Conservation (phyloP, 192 early-diverging fungal genomes). For the Linnemannia schmuckeri region DNA sequence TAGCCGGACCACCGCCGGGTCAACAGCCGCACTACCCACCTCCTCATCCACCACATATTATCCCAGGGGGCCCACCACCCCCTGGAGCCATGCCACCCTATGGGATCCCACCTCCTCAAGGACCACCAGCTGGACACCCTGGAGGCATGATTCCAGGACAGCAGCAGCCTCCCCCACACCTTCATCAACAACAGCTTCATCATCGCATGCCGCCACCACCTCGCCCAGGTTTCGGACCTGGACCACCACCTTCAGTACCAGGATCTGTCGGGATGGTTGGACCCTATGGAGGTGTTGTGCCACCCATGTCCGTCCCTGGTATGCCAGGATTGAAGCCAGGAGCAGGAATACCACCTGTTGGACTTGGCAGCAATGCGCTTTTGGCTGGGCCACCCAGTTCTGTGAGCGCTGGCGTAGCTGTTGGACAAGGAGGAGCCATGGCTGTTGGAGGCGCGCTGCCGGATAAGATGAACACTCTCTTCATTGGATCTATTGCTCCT, state of each 20-base stretch:
- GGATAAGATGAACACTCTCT: slow-evolving; percentile 78
- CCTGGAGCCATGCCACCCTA: not conserved
- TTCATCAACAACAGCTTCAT: slow-evolving; percentile 7
- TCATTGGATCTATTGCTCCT: slow-evolving; percentile 77
- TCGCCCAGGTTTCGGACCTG: slow-evolving; percentile 27
- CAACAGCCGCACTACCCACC: slow-evolving; percentile 27
- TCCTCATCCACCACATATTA: slow-evolving; percentile 22
- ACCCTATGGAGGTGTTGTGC: slow-evolving; percentile 7
- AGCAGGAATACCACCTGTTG: too few species aligned
- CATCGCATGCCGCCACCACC: slow-evolving; percentile 9
- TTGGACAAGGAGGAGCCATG: not conserved
- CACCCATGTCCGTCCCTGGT: slow-evolving; percentile 1
- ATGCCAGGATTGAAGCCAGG: slow-evolving; percentile 2
- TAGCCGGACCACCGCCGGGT: slow-evolving; percentile 27
- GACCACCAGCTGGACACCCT: slow-evolving; percentile 3
- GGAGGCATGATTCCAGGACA: slow-evolving; percentile 3
- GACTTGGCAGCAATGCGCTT: not conserved
- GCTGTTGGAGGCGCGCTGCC: slow-evolving; percentile 44
- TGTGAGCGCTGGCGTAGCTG: not conserved
- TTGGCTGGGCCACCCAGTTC: slow-evolving; percentile 2
- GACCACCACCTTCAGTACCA: slow-evolving; percentile 18
- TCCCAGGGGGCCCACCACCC: slow-evolving; percentile 15
- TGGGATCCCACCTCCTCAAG: slow-evolving; percentile 15
- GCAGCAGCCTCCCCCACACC: not conserved
- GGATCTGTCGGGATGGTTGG: slow-evolving; percentile 21